A percentile compares a stretch with the other conserved stretches of the same genome.
These are phyloP conservation scores for Picochlorum sp. DNA, from an alignment of 139 green algal species.

Conservation along the genomic window DNA sequence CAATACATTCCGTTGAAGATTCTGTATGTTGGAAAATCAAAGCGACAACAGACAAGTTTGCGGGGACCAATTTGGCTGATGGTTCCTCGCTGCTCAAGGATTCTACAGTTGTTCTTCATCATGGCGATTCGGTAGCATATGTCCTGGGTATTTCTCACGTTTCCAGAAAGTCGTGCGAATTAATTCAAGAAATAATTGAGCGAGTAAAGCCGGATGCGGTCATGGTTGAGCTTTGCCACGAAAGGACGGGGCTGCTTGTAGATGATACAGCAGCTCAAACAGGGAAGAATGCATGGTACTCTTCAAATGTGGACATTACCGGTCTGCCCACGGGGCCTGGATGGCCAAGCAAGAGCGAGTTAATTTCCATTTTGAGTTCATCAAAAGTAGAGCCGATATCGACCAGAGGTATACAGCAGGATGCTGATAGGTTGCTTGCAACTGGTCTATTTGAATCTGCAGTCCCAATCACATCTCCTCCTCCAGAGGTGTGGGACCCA, in stretches of 20 bases:
- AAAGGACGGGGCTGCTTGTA: slow-evolving; percentile 57
- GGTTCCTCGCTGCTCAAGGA: neutral
- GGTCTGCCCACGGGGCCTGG: neutral
- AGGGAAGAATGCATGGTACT: slow-evolving; percentile 40
- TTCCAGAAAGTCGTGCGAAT: slow-evolving; percentile 37
- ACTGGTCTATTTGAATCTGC: slow-evolving; percentile 54
- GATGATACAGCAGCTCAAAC: slow-evolving; percentile 9
- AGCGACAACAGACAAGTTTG: neutral
- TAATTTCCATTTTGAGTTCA: slow-evolving; percentile 33
- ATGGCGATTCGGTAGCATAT: slow-evolving; percentile 36
- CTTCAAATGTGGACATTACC: slow-evolving; percentile 2
- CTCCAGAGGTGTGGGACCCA: neutral
- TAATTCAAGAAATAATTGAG: slow-evolving; percentile 42
- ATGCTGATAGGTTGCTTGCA: slow-evolving; percentile 40
- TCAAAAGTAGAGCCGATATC: slow-evolving; percentile 25
- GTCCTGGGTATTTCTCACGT: slow-evolving; percentile 73
- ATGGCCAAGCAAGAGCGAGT: slow-evolving; percentile 39
- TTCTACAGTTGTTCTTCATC: neutral
- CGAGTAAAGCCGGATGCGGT: slow-evolving; percentile 43
- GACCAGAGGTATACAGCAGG: slow-evolving; percentile 50
- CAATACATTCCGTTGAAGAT: neutral
- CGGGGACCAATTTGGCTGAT: neutral
- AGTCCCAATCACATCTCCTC: slow-evolving; percentile 5
- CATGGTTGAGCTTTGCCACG: slow-evolving; percentile 73
- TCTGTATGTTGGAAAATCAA: neutral